Evolutionary conservation across 1,284 basidiomycete species (phyloP).

Genomic region (Dichomitus squalens): DNA sequence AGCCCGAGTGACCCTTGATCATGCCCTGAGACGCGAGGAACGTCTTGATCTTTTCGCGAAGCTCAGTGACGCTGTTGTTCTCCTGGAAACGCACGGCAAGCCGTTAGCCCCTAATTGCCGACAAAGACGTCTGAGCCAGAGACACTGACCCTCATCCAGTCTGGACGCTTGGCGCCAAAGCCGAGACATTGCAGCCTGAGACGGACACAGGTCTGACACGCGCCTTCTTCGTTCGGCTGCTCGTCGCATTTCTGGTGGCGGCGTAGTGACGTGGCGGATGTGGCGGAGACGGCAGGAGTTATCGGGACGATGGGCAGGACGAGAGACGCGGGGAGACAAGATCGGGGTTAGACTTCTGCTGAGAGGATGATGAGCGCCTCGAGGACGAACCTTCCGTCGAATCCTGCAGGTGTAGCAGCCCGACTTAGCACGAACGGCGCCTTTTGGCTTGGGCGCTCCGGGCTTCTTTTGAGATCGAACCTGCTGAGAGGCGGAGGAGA

Average conservation of each 20-base stretch:
- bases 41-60: conserved; percentile 75
- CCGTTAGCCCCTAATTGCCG: conserved; percentile 16
- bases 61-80: conserved; percentile 62
- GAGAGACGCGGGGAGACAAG: conserved; percentile 18
- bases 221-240: conserved; percentile 56
- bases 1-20: conserved; percentile 82
- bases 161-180: conserved; percentile 80
- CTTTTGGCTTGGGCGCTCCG: conserved; percentile 72
- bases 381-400: conserved; percentile 64
- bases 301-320: conserved; percentile 9
- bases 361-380: conserved; percentile 24
- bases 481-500: conserved; percentile 39
- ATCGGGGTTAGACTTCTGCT: conserved; percentile 22
- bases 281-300: conserved; percentile 8
- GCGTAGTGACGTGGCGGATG: too few relatives aligned
- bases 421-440: conserved; percentile 77
- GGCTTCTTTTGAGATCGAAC: conserved; percentile 43
- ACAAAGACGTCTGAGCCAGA: neutral
- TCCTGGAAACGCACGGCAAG: conserved; percentile 47
- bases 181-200: conserved; percentile 84
- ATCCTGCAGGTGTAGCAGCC: conserved; percentile 87
- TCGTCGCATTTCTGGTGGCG: conserved; percentile 79
- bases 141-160: conserved; percentile 74
- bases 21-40: conserved; percentile 79
- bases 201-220: conserved; percentile 76